Evolutionary conservation across 163 green algal species (phyloP).

Genomic region (Volvox carteri): DNA sequence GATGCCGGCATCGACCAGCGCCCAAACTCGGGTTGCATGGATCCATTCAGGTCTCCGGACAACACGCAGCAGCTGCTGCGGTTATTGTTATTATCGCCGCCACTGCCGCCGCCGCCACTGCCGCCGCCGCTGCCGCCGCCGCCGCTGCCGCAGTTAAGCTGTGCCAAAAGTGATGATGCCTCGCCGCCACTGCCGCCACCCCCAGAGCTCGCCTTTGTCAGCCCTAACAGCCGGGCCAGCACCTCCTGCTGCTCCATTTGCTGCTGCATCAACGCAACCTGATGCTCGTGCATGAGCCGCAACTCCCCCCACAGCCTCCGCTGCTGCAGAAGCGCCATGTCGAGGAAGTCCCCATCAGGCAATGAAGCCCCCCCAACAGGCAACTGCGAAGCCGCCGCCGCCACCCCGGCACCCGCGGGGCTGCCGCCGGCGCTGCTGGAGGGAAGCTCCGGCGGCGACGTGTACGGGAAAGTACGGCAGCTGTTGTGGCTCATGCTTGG

Average conservation of each 20-base stretch:
- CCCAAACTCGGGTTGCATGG: neutral
- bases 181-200: neutral
- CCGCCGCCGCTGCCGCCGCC: too few species aligned
- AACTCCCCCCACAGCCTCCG: constrained; percentile 8
- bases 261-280: neutral
- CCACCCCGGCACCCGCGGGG: too few species aligned
- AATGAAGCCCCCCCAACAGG: neutral
- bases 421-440: neutral
- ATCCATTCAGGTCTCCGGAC: too few species aligned
- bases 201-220: neutral
- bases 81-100: neutral
- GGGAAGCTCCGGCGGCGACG: neutral
- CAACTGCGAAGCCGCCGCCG: neutral
- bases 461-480: neutral
- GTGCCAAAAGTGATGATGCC: too few species aligned
- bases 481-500: neutral
- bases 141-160: too few species aligned
- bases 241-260: constrained; percentile 11
- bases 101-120: neutral
- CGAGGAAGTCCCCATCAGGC: neutral
- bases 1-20: neutral
- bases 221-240: neutral
- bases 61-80: neutral
- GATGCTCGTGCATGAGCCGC: constrained; percentile 1
- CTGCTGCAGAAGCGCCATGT: constrained; percentile 12